A percentile compares a stretch with the other conserved stretches of the same genome.
Conservation (phyloP, 371 early-diverging fungal species). For the Mucor irregularis region DNA sequence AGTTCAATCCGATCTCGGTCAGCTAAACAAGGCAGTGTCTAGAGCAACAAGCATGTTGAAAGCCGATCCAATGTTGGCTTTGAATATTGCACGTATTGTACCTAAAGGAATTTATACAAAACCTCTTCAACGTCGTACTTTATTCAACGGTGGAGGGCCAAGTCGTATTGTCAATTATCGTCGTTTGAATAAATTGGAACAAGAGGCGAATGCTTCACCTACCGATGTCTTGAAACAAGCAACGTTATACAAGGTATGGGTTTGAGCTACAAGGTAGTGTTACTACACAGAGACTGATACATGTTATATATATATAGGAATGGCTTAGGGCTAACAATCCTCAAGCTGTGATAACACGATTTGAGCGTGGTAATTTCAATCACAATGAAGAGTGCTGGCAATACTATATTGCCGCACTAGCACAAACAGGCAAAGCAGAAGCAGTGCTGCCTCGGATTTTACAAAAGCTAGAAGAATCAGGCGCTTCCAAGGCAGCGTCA, state of each 20-base stretch:
- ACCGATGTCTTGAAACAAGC: constrained; percentile 68
- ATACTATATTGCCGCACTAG: constrained; percentile 71
- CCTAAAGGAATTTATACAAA: neutral
- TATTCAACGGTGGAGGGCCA: constrained; percentile 14
- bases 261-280: neutral
- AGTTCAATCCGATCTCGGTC: constrained; percentile 7
- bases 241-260: constrained; percentile 65
- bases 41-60: constrained; percentile 16
- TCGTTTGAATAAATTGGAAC: constrained; percentile 48
- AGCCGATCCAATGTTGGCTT: constrained; percentile 8
- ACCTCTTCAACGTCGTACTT: constrained; percentile 11
- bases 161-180: constrained; percentile 22
- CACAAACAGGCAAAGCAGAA: constrained; percentile 64
- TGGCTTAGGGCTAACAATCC: constrained; percentile 64
- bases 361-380: constrained; percentile 68
- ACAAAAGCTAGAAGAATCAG: constrained; percentile 58
- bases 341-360: constrained; percentile 64
- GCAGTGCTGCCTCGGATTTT: constrained; percentile 64
- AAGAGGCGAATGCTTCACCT: constrained; percentile 67
- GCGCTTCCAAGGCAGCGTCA: constrained; percentile 13
- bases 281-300: neutral
- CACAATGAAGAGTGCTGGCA: constrained; percentile 70
- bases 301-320: constrained; percentile 48
- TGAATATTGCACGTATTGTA: constrained; percentile 4
- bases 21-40: constrained; percentile 12